Percentiles rank a stretch among this genome's conserved stretches.
Evolutionary conservation across 1,139 yeast species (phyloP).

Genomic region (Geotrichum candidum): DNA sequence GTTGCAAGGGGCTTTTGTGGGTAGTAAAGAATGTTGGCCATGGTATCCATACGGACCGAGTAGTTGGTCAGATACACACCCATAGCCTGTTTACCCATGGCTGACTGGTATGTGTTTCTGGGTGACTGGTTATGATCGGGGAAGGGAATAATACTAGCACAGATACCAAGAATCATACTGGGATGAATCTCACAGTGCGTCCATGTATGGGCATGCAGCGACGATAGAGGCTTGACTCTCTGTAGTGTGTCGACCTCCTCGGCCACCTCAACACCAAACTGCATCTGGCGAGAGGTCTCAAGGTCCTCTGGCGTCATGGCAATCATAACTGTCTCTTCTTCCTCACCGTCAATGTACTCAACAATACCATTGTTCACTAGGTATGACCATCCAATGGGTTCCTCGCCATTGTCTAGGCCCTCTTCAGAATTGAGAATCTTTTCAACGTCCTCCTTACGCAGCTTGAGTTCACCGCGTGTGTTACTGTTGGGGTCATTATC

Average conservation of each 20-base stretch:
- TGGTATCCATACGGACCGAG: constrained; percentile 96
- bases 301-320: constrained; percentile 98
- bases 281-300: constrained; percentile 56
- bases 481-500: constrained; percentile 71
- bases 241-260: constrained; percentile 68
- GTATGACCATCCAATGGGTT: constrained; percentile 73
- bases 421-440: constrained; percentile 61
- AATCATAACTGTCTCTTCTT: constrained; percentile 95
- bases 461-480: constrained; percentile 70
- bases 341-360: constrained; percentile 95
- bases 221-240: constrained; percentile 69
- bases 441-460: constrained; percentile 77
- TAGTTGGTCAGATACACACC: constrained; percentile 98
- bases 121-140: constrained; percentile 99
- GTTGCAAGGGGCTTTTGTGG: constrained; percentile 99
- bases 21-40: constrained; percentile 95
- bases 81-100: constrained; percentile 99
- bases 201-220: constrained; percentile 72
- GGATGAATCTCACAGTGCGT: constrained; percentile 99
- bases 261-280: constrained; percentile 43
- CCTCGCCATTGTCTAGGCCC: constrained; percentile 48
- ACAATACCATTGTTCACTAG: constrained; percentile 80
- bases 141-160: constrained; percentile 98
- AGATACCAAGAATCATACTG: constrained; percentile 96
- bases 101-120: constrained; percentile 97